Conservation (phyloP, 2,329 filamentous ascomycete genomes). For the Chaetomiaceae sp. region DNA sequence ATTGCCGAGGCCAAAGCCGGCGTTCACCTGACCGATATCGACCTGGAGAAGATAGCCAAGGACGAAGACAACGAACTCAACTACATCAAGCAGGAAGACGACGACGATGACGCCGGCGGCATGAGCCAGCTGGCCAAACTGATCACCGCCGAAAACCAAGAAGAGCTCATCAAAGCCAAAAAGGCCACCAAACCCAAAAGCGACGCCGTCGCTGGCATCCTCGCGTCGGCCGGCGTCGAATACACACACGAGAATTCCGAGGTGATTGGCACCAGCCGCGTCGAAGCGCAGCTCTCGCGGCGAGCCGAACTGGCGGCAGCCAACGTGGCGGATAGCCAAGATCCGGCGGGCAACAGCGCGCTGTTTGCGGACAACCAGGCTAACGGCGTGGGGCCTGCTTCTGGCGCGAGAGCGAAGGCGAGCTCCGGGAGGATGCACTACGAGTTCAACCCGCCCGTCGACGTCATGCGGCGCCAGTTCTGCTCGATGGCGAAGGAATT, state of each 20-base stretch:
- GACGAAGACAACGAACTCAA: conserved; percentile 39
- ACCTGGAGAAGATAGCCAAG: conserved; percentile 60
- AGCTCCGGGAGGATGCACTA: conserved; percentile 36
- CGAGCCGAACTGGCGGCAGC: conserved; percentile 62
- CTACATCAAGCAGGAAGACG: conserved; percentile 41
- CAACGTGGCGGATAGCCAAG: conserved; percentile 35
- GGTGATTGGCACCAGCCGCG: conserved; percentile 83
- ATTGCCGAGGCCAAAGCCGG: conserved; percentile 88
- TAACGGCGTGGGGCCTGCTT: conserved; percentile 16
- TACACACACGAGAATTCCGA: conserved; percentile 97
- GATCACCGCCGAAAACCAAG: conserved; percentile 45
- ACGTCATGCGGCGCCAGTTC: conserved; percentile 77
- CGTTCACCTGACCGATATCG: conserved; percentile 72
- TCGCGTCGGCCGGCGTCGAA: conserved; percentile 81
- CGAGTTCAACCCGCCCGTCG: conserved; percentile 66
- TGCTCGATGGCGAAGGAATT: conserved; percentile 82
- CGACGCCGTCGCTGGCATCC: conserved; percentile 83
- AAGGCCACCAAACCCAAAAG: conserved; percentile 41
- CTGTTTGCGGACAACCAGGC: conserved; percentile 55
- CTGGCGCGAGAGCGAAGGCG: neutral
- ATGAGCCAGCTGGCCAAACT: conserved; percentile 69
- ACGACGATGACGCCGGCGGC: conserved; percentile 55
- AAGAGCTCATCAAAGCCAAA: conserved; percentile 34
- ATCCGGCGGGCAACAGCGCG: conserved; percentile 41
- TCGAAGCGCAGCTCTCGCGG: conserved; percentile 81